Percentiles rank a stretch among this genome's conserved stretches.
phyloP scores from a whole-genome alignment of 179 eudicot species.

The Spinacia oleracea region DNA sequence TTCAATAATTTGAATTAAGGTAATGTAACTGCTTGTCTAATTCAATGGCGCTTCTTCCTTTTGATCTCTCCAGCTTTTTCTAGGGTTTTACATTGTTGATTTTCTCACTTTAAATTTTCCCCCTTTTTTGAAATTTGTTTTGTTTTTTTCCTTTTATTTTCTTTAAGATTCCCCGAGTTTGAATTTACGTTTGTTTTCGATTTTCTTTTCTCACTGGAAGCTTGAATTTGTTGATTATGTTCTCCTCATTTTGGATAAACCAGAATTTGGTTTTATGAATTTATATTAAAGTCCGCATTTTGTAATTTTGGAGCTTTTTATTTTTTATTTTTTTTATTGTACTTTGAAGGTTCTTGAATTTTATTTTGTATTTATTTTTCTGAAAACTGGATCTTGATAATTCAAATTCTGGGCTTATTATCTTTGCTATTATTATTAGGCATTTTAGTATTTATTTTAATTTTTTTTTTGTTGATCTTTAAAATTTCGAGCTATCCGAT shows the following conservation, averaged over 20 bases:
- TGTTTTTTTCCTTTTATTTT: not conserved
- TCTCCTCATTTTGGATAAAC: not conserved
- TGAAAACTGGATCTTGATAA: conserved; percentile 12
- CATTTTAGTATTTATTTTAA: not conserved
- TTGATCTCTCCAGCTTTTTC: not conserved
- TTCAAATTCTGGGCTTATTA: not conserved
- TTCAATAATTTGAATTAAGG: not conserved
- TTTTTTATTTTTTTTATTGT: no score
- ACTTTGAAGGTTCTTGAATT: not conserved
- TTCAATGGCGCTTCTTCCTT: not conserved
- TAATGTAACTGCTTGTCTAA: conserved; percentile 1
- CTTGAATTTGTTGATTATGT: not conserved
- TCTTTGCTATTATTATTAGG: conserved; percentile 1
- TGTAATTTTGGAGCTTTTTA: not conserved
- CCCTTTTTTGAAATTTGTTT: no score
- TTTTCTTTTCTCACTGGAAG: not conserved
- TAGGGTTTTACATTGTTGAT: conserved; percentile 26
- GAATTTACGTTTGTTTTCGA: not conserved
- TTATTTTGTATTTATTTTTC: not conserved
- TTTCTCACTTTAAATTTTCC: not conserved
- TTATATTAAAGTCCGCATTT: not conserved
- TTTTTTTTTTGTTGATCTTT: not conserved
- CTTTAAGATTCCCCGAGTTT: not conserved
- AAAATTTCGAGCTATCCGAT: not conserved
- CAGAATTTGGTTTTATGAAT: not conserved